phyloP scores from a whole-genome alignment of 352 stramenopile species.

The Lagenidium sp. region DNA sequence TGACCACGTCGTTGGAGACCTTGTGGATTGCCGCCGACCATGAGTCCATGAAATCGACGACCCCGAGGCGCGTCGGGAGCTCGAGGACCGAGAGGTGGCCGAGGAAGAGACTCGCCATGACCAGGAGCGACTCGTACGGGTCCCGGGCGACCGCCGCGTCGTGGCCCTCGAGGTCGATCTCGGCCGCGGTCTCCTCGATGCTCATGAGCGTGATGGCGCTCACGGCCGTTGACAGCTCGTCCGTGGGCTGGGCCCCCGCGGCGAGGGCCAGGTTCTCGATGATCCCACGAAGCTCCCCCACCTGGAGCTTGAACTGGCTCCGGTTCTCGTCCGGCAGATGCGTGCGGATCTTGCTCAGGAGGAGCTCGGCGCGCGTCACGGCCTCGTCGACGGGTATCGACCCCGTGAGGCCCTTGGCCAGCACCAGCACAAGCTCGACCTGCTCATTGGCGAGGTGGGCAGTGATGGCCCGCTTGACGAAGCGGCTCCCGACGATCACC shows the following conservation, averaged over 20 bases:
- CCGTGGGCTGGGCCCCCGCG: conserved; percentile 12
- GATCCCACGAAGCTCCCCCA: conserved; percentile 14
- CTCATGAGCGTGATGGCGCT: conserved; percentile 57
- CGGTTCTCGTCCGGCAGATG: conserved; percentile 36
- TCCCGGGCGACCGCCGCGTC: conserved; percentile 4
- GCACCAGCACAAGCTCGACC: conserved; percentile 47
- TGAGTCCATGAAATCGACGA: conserved; percentile 60
- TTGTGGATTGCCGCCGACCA: conserved; percentile 60
- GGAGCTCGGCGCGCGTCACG: conserved; percentile 18
- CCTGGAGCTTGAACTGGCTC: conserved; percentile 43
- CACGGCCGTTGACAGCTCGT: conserved; percentile 17
- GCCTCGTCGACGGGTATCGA: conserved; percentile 36
- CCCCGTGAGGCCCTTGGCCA: conserved; percentile 40
- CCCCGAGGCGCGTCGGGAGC: conserved; percentile 39
- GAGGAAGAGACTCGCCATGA: conserved; percentile 40
- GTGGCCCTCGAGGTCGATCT: conserved; percentile 22
- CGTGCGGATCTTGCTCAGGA: conserved; percentile 34
- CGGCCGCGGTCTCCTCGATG: conserved; percentile 37
- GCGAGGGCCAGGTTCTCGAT: conserved; percentile 9
- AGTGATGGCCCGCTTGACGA: conserved; percentile 47
- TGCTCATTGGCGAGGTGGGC: conserved; percentile 35
- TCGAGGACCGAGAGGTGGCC: conserved; percentile 37
- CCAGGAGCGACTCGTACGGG: conserved; percentile 34
- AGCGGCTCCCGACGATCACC: conserved; percentile 38
- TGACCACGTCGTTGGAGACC: conserved; percentile 55